Base-by-base conservation (phyloP, 2,329 filamentous ascomycete species). In the Colletotrichum aenigma region DNA sequence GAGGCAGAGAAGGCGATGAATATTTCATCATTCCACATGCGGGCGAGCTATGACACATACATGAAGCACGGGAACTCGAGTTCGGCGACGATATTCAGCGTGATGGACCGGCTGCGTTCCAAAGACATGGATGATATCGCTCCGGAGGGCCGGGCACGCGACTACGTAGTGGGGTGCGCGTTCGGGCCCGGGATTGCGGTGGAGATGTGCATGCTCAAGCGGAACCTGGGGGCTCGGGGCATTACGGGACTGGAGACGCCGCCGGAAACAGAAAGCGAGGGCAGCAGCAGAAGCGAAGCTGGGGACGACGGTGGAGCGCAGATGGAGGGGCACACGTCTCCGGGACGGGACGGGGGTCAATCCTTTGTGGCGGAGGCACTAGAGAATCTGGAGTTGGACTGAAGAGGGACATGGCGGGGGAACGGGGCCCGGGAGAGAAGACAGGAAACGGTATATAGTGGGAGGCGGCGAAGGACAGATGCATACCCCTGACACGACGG, bases 131-230 rank as follows among this genome's bases (percentile, higher is more conserved):
- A 92, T 74, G 86, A 84, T 5, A 66, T 90, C 9, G 89, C 90
- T 0, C 89, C 90, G 0, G 87, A 82, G 2, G 89, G 88, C 3
- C 84, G 84, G 18, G 83, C 84, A 68, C 79, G 88, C 43, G 91
- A 94, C 62, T 90, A 91, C 73, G 88, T 95, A 7, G 88, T 94
- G 2, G 92, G 91, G 2, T 93, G 92, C 77, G 93, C 93, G 3
- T 95, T 95, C 80, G 93, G 93, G 0, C 93, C 93, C 0, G 93
- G 93, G 1, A 91, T 95, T 77, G 83, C 90, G 7, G 88, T 94
- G 34, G 93, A 94, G 84, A 93, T 93, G 89, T 92, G 91, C 81
- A 87, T 94, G 84, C 82, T 94, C 79, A 92, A 88, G 83, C 85
- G 91, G 56, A 86, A 86, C 67, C 78, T 86, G 80, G 79, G 77